Evolutionary conservation across 768 basidiomycete genomes (phyloP), one percentile per base, ranked within the genome.

Genomic region (Infundibulicybe gibba): DNA sequence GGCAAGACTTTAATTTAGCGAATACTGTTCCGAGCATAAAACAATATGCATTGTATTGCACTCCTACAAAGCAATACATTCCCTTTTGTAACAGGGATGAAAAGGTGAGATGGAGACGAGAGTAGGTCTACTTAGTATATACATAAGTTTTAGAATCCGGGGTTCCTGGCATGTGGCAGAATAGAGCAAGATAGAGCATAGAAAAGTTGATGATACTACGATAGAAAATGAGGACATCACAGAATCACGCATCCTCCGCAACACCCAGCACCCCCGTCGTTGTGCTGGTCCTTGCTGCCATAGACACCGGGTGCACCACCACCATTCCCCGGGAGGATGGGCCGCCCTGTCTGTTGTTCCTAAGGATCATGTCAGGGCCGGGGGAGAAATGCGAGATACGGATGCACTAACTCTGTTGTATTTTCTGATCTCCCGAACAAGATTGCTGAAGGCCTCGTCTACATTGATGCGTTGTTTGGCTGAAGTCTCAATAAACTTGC

Each of bases 391-490:
- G 25, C 25, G 25, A 25, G 25, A 25, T 25, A 3, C 8, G 49
- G 51, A 44, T 17, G 21, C 33, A 45, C 72, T 41, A 42, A 90
- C 93, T 77, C 90, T 92, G 75, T 94, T 97, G 64, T 91, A 94
- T 64, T 86, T 86, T 61, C 93, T 79, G 58, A 97, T 97, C 66
- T 94, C 90, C 30, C 94, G 83, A 25, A 98, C 93, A 54, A 98
- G 86, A 52, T 87, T 87, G 58, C 79, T 83, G 71, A 98, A 97
- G 11, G 92, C 91, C 70, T 97, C 91, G 55, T 97, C 94, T 46
- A 98, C 94, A 57, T 97, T 97, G 70, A 94, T 92, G 44, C 94
- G 81, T 59, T 94, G 88, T 69, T 97, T 97, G 39, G 94, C 94
- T 3, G 94, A 97, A 1, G 93, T 95, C 66, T 97, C 94, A 48